These are phyloP conservation scores for Podospora comata DNA, from an alignment of 495 filamentous ascomycete species.

Conservation along the genomic window DNA sequence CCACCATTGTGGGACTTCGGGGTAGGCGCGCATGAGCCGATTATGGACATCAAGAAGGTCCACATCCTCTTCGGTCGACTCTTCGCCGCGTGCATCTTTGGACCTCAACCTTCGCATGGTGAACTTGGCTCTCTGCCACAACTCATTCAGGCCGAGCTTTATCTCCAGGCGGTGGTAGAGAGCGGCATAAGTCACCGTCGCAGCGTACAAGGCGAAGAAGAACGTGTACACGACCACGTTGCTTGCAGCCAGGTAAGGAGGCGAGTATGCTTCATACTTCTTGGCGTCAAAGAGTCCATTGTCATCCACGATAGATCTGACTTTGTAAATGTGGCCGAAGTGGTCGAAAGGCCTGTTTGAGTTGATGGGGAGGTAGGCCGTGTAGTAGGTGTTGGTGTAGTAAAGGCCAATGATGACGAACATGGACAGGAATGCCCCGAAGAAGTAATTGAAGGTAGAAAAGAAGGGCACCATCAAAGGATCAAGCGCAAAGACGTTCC, in stretches of 20 bases:
- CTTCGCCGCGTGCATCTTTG: conserved; percentile 13
- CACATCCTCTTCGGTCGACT: conserved; percentile 27
- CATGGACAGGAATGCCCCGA: conserved; percentile 31
- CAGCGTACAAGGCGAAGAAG: conserved; percentile 43
- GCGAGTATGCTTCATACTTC: conserved; percentile 41
- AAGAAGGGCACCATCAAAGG: conserved; percentile 46
- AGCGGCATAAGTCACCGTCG: conserved; percentile 36
- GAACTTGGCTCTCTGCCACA: conserved; percentile 31
- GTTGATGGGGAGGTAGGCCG: conserved; percentile 40
- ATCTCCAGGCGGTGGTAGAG: conserved; percentile 45
- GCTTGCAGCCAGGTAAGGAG: conserved; percentile 39
- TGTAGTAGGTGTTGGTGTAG: conserved; percentile 41
- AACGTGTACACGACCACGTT: conserved; percentile 37
- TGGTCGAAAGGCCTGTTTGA: conserved; percentile 42
- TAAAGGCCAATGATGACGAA: conserved; percentile 37
- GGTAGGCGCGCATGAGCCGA: conserved; percentile 40
- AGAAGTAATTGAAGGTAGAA: conserved; percentile 41
- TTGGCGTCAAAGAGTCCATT: conserved; percentile 36
- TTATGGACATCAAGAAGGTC: conserved; percentile 34
- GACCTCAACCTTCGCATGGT: background rate
- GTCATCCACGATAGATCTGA: conserved; percentile 35
- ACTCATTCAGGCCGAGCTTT: conserved; percentile 33
- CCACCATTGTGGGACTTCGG: conserved; percentile 46
- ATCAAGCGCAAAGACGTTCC: conserved; percentile 40
- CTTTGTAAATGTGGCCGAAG: conserved; percentile 38